These are phyloP conservation scores for Phytophthora rubi DNA, from an alignment of 352 stramenopile genomes.

Conservation along the genomic window DNA sequence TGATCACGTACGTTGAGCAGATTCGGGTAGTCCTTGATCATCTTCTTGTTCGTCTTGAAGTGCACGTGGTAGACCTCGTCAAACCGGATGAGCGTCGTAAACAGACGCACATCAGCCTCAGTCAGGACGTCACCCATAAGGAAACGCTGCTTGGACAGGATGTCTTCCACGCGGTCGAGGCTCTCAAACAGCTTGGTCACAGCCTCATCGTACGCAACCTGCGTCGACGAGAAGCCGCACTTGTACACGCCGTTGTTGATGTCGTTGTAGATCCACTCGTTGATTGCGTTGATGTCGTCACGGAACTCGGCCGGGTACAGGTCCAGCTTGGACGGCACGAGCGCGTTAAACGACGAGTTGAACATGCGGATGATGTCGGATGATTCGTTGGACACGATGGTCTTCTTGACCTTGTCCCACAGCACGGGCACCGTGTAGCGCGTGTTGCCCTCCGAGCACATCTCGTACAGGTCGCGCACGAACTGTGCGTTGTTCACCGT, in stretches of 20 bases:
- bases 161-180: slow-evolving; percentile 76
- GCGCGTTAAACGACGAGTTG: slow-evolving; percentile 77
- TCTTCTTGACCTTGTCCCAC: slow-evolving; percentile 90
- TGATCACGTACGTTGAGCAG: slow-evolving; percentile 70
- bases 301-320: slow-evolving; percentile 83
- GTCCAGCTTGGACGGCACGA: slow-evolving; percentile 73
- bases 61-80: slow-evolving; percentile 87
- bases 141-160: slow-evolving; percentile 72
- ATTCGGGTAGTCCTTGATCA: slow-evolving; percentile 90
- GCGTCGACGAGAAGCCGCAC: slow-evolving; percentile 90
- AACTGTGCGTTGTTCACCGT: slow-evolving; percentile 68
- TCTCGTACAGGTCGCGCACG: slow-evolving; percentile 85
- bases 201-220: slow-evolving; percentile 89
- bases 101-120: slow-evolving; percentile 84
- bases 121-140: slow-evolving; percentile 71
- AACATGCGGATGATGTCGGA: slow-evolving; percentile 95
- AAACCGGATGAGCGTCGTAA: slow-evolving; percentile 83
- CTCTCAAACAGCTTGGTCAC: slow-evolving; percentile 71
- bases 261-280: slow-evolving; percentile 92
- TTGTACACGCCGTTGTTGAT: slow-evolving; percentile 95
- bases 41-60: slow-evolving; percentile 91
- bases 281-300: slow-evolving; percentile 89
- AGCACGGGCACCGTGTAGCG: slow-evolving; percentile 92
- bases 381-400: slow-evolving; percentile 95
- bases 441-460: slow-evolving; percentile 73